Base-by-base conservation (phyloP, 345 rosid genomes). In the Sonneratia alba region DNA sequence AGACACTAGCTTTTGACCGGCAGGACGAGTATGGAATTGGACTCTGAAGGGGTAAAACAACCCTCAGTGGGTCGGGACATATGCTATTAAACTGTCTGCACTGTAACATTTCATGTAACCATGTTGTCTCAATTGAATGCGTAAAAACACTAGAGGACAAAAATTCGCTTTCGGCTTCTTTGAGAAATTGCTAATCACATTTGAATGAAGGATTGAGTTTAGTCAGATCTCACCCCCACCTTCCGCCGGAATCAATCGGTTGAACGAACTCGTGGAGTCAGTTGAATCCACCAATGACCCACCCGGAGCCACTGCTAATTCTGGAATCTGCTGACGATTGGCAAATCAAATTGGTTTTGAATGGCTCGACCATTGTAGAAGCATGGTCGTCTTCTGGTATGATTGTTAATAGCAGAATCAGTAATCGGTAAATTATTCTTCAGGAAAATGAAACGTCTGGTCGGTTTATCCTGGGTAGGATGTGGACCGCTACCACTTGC, bases 401-500 rank as follows among this genome's bases (percentile, higher is more conserved):
- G n/a, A n/a, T n/a, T n/a, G n/a, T n/a, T n/a, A n/a, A n/a, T n/a
- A n/a, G n/a, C 53, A 3, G 43, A 40, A 40, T 3, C 43, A 3
- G 53, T 48, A 22, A 40, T 40, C 43, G 6, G 48, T 18, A 34
- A 40, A 40, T 40, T 40, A 40, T 40, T 47, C 14, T 47, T 55
- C 48, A 27, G 38, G 19, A 27, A 36, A 19, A 49, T 24, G 27
- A 19, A 19, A 19, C 19, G 2, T 22, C 55, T 8, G 55, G 36
- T 47, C 59, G 6, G 77, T 62, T 76, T 82, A 82, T 81, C 76
- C 88, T 78, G 21, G 88, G 88, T 62, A 85, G 49, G 36, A 85
- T 62, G 57, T 85, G 88, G 57, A 85, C 61, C 2, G 79, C 64
- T 38, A 83, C 68, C 7, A 75, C 78, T 63, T 73, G 80, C 65